Conservation (phyloP, 2,329 filamentous ascomycete species). For the Neopestalotiopsis clavispora region DNA sequence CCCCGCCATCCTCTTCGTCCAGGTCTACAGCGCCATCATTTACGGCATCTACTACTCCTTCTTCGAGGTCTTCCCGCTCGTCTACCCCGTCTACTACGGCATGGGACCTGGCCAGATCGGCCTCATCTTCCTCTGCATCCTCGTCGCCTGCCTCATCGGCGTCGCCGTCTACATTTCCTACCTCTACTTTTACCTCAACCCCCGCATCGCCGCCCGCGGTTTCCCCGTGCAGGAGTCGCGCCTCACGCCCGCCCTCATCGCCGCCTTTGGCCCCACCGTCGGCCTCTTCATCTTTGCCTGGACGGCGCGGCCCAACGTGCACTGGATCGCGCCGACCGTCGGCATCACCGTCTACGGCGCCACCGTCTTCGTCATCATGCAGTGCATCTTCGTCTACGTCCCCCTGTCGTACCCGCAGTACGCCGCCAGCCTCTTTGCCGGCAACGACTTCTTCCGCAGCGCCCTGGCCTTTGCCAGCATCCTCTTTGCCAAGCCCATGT, state of each 20-base stretch:
- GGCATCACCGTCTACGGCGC: slow-evolving; percentile 60
- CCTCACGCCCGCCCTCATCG: slow-evolving; percentile 59
- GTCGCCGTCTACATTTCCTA: slow-evolving; percentile 55
- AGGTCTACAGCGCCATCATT: slow-evolving; percentile 64
- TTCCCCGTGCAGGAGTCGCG: slow-evolving; percentile 58
- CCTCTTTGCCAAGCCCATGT: slow-evolving; percentile 65
- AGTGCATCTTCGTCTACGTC: slow-evolving; percentile 66
- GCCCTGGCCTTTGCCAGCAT: slow-evolving; percentile 65
- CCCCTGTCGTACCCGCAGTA: slow-evolving; percentile 60
- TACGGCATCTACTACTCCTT: slow-evolving; percentile 68
- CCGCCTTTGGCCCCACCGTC: slow-evolving; percentile 57
- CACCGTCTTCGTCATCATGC: slow-evolving; percentile 59
- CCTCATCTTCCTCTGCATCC: slow-evolving; percentile 64
- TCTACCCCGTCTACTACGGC: slow-evolving; percentile 63
- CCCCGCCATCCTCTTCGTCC: slow-evolving; percentile 65
- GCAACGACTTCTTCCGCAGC: slow-evolving; percentile 63
- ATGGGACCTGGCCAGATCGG: slow-evolving; percentile 64
- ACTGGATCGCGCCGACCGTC: slow-evolving; percentile 61
- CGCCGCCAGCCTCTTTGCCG: slow-evolving; percentile 63
- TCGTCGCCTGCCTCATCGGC: slow-evolving; percentile 61
- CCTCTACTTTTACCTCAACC: slow-evolving; percentile 56
- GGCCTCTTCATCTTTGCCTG: slow-evolving; percentile 68
- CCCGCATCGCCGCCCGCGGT: slow-evolving; percentile 52
- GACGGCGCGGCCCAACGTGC: slow-evolving; percentile 55
- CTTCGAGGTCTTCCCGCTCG: slow-evolving; percentile 71